Evolutionary conservation across 768 basidiomycete genomes (phyloP).

Genomic region (Baorangia bicolor): DNA sequence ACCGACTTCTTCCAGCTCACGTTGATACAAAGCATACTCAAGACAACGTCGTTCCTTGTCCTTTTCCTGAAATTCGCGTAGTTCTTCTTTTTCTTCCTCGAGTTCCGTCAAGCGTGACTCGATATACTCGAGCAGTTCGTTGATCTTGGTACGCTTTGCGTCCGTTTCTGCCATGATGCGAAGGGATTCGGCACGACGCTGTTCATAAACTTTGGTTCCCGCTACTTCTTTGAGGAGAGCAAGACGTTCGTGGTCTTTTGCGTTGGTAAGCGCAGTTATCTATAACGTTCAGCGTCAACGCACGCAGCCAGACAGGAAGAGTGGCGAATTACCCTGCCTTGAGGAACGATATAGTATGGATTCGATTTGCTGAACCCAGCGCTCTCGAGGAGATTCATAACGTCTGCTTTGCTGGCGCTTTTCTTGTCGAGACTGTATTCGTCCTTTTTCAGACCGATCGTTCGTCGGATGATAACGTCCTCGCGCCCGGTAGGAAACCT

Average conservation of each 20-base stretch:
- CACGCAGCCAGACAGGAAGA: neutral
- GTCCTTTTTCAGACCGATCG: conserved; percentile 97
- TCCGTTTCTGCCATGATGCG: conserved; percentile 98
- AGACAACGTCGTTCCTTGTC: conserved; percentile 93
- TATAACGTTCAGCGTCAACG: conserved; percentile 31
- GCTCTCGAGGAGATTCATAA: conserved; percentile 95
- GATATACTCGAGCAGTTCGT: conserved; percentile 86
- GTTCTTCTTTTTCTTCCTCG: conserved; percentile 96
- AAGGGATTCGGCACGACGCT: conserved; percentile 87
- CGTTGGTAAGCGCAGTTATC: conserved; percentile 96
- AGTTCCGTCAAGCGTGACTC: conserved; percentile 87
- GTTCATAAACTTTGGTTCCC: conserved; percentile 97
- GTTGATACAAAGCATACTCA: conserved; percentile 92
- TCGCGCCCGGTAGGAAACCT: conserved; percentile 91
- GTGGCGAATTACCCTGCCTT: conserved; percentile 74
- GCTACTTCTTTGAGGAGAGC: conserved; percentile 97
- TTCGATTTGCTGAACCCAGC: conserved; percentile 99
- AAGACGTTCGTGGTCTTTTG: conserved; percentile 92
- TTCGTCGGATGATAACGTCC: conserved; percentile 85
- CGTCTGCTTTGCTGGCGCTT: conserved; percentile 92
- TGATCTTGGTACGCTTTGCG: conserved; percentile 87
- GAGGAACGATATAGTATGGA: conserved; percentile 98
- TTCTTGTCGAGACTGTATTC: conserved; percentile 98
- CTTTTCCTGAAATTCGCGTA: conserved; percentile 95
- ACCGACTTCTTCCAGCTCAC: conserved; percentile 86